Evolutionary conservation across 2,329 filamentous ascomycete genomes (phyloP).

Genomic region (Penicillium carneum): DNA sequence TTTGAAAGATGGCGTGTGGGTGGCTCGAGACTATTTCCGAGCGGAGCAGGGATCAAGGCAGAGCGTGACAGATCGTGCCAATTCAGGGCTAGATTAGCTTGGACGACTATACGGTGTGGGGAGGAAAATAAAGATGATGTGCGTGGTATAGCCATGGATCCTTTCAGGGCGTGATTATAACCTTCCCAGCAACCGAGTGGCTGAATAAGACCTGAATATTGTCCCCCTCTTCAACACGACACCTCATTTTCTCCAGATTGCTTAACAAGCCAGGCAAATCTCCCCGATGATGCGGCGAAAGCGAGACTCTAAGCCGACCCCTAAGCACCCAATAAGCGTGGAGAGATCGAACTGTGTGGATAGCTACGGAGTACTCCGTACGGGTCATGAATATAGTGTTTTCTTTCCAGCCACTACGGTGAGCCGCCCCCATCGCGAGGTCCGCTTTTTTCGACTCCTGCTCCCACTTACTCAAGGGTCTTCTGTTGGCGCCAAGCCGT

Average conservation of each 20-base stretch:
- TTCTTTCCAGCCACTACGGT: conserved; percentile 34
- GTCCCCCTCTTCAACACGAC: not conserved
- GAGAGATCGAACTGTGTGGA: conserved; percentile 30
- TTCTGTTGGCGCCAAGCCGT: not conserved
- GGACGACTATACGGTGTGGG: not conserved
- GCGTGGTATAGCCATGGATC: not conserved
- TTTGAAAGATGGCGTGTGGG: conserved; percentile 16
- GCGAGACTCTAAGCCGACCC: conserved; percentile 26
- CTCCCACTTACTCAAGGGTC: not conserved
- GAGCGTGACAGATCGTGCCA: conserved; percentile 18
- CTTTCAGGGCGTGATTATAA: not conserved
- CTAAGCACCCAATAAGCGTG: conserved; percentile 36
- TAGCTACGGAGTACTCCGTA: conserved; percentile 26
- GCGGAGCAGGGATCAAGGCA: conserved; percentile 23
- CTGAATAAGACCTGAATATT: conserved; percentile 17
- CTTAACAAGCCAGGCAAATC: conserved; percentile 24
- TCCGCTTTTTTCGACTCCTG: conserved; percentile 14
- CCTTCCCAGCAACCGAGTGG: not conserved
- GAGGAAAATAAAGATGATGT: not conserved
- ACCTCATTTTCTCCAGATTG: conserved; percentile 27
- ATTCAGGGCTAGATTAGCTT: conserved; percentile 11
- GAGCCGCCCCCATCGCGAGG: conserved; percentile 33
- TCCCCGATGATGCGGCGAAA: conserved; percentile 25
- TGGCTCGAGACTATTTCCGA: conserved; percentile 24
- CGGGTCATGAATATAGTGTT: conserved; percentile 38